These are phyloP conservation scores for Plenodomus biglobosus DNA, from an alignment of 2,329 filamentous ascomycete species.

Conservation along the genomic window DNA sequence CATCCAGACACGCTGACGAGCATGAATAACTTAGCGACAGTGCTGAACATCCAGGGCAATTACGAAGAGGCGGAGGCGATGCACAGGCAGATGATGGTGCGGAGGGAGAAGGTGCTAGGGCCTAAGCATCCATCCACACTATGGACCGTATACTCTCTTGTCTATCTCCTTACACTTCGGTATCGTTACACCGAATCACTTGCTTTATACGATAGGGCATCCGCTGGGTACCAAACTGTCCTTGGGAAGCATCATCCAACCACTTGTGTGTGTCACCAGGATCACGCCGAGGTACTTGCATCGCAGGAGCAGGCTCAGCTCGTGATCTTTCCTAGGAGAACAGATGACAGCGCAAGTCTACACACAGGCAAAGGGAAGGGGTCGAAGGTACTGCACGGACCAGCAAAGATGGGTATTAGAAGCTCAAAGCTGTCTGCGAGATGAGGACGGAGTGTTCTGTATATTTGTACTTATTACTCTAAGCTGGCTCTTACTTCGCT, in stretches of 20 bases:
- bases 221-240: constrained; percentile 1
- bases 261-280: constrained; percentile 1
- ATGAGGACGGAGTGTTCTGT: neutral
- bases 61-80: constrained; percentile 8
- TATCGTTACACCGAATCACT: constrained; percentile 1
- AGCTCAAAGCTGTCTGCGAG: neutral
- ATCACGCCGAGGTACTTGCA: neutral
- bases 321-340: neutral
- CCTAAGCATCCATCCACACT: constrained; percentile 1
- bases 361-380: neutral
- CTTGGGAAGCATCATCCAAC: constrained; percentile 6
- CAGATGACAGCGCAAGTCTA: constrained; percentile 1
- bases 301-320: neutral
- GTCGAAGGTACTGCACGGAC: constrained; percentile 1
- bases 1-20: constrained; percentile 5
- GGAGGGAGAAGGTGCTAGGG: neutral
- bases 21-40: neutral
- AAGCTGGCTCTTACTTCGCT: neutral
- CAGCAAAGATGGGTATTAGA: constrained; percentile 4
- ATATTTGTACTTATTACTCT: neutral
- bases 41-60: neutral
- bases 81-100: neutral
- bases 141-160: constrained; percentile 3
- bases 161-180: neutral
- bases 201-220: constrained; percentile 7